phyloP scores from a whole-genome alignment of 225 moss, liverwort and hornwort species.

The Polytrichum formosum region DNA sequence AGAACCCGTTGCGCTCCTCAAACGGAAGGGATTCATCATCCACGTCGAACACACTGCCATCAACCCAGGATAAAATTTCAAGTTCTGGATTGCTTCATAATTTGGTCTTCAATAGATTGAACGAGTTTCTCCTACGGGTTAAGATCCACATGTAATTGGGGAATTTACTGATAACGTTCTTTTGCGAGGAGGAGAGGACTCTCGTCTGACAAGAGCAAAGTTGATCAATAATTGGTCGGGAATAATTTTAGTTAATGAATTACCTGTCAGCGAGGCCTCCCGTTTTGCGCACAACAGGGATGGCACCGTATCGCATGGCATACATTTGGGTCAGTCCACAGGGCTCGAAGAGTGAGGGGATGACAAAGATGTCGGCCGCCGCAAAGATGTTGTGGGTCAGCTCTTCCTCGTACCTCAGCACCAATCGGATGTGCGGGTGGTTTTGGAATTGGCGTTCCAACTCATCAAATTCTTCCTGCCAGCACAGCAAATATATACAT shows the following conservation, averaged over 20 bases:
- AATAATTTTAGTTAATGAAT: background rate
- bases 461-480: slow-evolving; percentile 68
- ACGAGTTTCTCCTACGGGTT: too few relatives aligned
- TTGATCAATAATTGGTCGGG: too few relatives aligned
- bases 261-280: slow-evolving; percentile 87
- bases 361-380: slow-evolving; percentile 75
- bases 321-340: slow-evolving; percentile 82
- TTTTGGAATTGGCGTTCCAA: slow-evolving; percentile 65
- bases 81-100: too few relatives aligned
- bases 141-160: too few relatives aligned
- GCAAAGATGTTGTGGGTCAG: slow-evolving; percentile 86
- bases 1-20: slow-evolving; percentile 74
- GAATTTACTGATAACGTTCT: too few relatives aligned
- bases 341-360: slow-evolving; percentile 91
- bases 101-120: too few relatives aligned
- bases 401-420: slow-evolving; percentile 70
- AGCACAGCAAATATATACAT: too few relatives aligned
- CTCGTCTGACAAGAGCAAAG: too few relatives aligned
- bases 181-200: too few relatives aligned
- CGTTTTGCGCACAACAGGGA: slow-evolving; percentile 78
- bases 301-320: slow-evolving; percentile 70
- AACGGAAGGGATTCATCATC: slow-evolving; percentile 51
- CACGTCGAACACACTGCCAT: slow-evolving; percentile 72
- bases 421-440: slow-evolving; percentile 77
- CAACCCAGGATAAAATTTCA: background rate